Evolutionary conservation across 192 early-diverging fungal genomes (phyloP), one percentile per base, ranked within the genome.

Genomic region (Chytriomyces confervae): DNA sequence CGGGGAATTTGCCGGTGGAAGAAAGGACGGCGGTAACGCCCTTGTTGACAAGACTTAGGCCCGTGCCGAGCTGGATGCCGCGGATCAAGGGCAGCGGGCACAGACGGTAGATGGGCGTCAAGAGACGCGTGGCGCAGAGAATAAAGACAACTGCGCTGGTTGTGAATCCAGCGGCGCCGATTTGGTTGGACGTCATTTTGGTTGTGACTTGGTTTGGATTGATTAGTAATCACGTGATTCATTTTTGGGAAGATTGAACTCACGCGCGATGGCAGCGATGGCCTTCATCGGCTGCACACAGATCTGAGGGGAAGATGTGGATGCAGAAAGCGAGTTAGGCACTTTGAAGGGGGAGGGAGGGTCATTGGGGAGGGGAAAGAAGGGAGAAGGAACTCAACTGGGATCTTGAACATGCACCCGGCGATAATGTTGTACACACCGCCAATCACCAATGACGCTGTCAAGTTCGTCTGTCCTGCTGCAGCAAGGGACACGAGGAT

Each of bases 261-360:
- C 43, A 72, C 69, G 45, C 8, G 94, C 95, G 63, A 95, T 90
- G 7, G 94, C 92, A 9, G 94, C 92, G 79, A 96, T 93, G 1
- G 93, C 90, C 84, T 95, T 96, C 95, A 95, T 96, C 51, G 95
- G 95, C 80, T 96, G 95, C 29, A 96, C 95, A 79, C 93, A 93
- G 85, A 96, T 93, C 80, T 81, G 16, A 27, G 66, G 8, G 13
- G 10, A 51, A 43, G 5, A 6, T 71, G 36, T 36, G 36, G 36
- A 36, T 36, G 36, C 2, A 4, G 36, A 36, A 36, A 36, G 36
- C 36, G 36, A 36, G 36, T 36, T 36, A 36, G 4, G 36, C 36
- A 2, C 36, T 36, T 27, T 36, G 36, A 36, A 36, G 36, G 36
- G 36, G 36, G 36, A 36, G 36, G 36, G 36, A 36, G 36, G 36